Percentiles rank a stretch among this genome's conserved stretches.
Evolutionary conservation across 2,329 filamentous ascomycete genomes (phyloP).

Genomic region (Talaromyces rugulosus): DNA sequence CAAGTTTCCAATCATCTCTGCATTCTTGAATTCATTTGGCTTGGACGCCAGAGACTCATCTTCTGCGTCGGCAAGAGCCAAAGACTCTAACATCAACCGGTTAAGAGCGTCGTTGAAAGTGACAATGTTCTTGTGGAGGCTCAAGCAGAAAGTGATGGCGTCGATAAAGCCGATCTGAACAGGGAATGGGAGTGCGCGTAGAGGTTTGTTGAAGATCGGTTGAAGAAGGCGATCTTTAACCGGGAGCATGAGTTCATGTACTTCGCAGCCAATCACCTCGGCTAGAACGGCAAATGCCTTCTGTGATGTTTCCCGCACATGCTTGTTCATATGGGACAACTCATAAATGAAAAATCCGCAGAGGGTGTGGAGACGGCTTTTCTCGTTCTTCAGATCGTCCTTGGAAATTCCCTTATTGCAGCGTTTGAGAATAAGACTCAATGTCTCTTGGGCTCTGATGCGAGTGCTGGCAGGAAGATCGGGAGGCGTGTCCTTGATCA

Average conservation of each 20-base stretch:
- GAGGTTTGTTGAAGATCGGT: slow-evolving; percentile 91
- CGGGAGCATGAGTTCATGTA: slow-evolving; percentile 83
- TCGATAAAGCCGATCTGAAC: slow-evolving; percentile 98
- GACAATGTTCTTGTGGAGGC: slow-evolving; percentile 81
- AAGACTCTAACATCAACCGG: slow-evolving; percentile 83
- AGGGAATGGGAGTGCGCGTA: slow-evolving; percentile 86
- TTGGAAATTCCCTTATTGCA: slow-evolving; percentile 77
- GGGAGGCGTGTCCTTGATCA: slow-evolving; percentile 96
- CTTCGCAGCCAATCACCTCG: slow-evolving; percentile 68
- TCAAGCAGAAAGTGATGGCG: slow-evolving; percentile 91
- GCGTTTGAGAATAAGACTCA: slow-evolving; percentile 72
- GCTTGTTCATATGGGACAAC: slow-evolving; percentile 90
- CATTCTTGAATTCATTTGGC: slow-evolving; percentile 89
- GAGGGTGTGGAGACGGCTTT: slow-evolving; percentile 66
- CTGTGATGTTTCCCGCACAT: slow-evolving; percentile 84
- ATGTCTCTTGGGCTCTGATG: slow-evolving; percentile 73
- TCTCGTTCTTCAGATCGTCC: slow-evolving; percentile 67
- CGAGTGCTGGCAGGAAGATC: slow-evolving; percentile 90
- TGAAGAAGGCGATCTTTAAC: slow-evolving; percentile 86
- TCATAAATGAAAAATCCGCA: slow-evolving; percentile 84
- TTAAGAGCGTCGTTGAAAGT: slow-evolving; percentile 90
- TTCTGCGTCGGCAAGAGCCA: slow-evolving; percentile 89
- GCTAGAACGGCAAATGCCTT: slow-evolving; percentile 76
- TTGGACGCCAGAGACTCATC: slow-evolving; percentile 92
- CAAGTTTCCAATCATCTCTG: slow-evolving; percentile 86